Evolutionary conservation across 2,329 filamentous ascomycete species (phyloP).

Genomic region (Talaromyces sp.): DNA sequence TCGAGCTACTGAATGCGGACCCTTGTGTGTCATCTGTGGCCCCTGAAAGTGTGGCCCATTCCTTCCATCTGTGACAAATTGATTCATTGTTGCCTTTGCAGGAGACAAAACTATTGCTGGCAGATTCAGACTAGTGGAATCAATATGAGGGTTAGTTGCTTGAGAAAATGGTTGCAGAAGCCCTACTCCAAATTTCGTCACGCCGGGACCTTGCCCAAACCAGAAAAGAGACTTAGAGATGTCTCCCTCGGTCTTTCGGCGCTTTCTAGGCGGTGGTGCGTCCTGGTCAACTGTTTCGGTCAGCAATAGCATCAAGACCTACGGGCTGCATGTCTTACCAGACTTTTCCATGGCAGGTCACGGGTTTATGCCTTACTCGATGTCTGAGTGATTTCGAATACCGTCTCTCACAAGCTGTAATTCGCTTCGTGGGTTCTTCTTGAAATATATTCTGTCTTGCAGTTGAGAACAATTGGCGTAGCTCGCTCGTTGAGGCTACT

Average conservation of each 20-base stretch:
- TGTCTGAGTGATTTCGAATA: not conserved
- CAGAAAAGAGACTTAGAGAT: not conserved
- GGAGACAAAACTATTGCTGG: not conserved
- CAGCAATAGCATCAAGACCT: not conserved
- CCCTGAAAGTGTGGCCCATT: not conserved
- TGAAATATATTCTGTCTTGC: not conserved
- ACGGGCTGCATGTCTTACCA: not conserved
- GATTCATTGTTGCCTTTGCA: not conserved
- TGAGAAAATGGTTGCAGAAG: conserved; percentile 11
- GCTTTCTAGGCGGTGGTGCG: not conserved
- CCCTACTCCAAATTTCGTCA: conserved; percentile 7
- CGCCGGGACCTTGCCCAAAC: not conserved
- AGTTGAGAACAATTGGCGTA: not conserved
- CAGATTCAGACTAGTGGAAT: conserved; percentile 11
- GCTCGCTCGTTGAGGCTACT: not conserved
- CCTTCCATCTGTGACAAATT: not conserved
- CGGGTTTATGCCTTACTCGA: not conserved
- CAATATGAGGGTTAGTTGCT: conserved; percentile 7
- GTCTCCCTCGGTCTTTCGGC: not conserved
- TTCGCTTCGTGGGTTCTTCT: not conserved
- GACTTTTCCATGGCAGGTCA: not conserved
- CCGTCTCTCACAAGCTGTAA: not conserved
- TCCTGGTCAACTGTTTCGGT: not conserved
- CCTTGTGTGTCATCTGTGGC: not conserved
- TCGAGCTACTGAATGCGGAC: not conserved